phyloP scores from a whole-genome alignment of 441 rosid genomes.

The Gossypium trilobum region DNA sequence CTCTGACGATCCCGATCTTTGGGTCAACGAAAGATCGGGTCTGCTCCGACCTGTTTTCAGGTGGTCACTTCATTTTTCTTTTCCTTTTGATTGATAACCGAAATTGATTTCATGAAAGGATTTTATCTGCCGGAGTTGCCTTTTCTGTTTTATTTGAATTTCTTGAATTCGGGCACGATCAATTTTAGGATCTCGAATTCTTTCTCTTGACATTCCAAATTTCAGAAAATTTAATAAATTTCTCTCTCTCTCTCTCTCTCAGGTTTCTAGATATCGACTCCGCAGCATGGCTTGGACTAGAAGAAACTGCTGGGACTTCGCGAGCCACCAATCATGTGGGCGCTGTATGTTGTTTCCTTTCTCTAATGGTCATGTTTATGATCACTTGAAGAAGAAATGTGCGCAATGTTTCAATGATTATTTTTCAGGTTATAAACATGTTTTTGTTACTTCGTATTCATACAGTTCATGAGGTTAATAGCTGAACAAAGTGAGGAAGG shows the following conservation, averaged over 20 bases:
- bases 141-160: neutral
- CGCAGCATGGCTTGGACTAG: conserved; percentile 63
- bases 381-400: neutral
- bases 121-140: neutral
- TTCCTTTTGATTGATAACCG: neutral
- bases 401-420: neutral
- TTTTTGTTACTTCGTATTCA: neutral
- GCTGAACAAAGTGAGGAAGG: conserved; percentile 48
- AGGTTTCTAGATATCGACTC: conserved; percentile 64
- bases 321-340: conserved; percentile 73
- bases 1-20: conserved; percentile 56
- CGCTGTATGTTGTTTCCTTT: conserved; percentile 48
- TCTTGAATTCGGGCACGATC: neutral
- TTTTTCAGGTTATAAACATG: neutral
- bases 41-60: conserved; percentile 77
- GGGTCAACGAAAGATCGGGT: conserved; percentile 63
- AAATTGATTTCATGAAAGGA: neutral
- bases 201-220: neutral
- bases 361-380: neutral
- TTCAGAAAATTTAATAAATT: neutral
- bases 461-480: conserved; percentile 62
- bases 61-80: conserved; percentile 21
- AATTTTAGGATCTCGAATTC: neutral
- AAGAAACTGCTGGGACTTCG: conserved; percentile 73
- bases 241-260: neutral